phyloP scores from a whole-genome alignment of 306 rosid species.

The Trifolium subterraneum region DNA sequence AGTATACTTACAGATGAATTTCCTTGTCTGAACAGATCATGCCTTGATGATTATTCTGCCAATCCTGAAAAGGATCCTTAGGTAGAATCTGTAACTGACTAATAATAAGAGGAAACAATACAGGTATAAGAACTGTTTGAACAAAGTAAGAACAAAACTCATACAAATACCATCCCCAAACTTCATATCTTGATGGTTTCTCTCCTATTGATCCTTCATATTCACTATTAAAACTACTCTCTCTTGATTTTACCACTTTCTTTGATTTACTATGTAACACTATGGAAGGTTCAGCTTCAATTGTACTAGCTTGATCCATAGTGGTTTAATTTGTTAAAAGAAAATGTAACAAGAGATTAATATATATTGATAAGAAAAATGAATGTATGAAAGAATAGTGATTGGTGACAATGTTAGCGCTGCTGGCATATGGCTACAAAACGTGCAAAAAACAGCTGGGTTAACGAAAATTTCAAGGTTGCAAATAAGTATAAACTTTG shows the following conservation, averaged over 20 bases:
- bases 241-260: constrained; percentile 49
- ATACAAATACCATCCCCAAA: constrained; percentile 73
- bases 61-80: constrained; percentile 37
- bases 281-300: constrained; percentile 4
- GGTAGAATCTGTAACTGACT: constrained; percentile 58
- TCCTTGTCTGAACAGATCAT: constrained; percentile 54
- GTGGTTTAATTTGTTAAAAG: not conserved
- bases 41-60: constrained; percentile 40
- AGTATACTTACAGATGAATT: constrained; percentile 59
- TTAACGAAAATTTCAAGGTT: constrained; percentile 48
- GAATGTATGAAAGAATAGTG: not conserved
- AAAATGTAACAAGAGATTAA: not conserved
- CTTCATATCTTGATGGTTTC: constrained; percentile 59
- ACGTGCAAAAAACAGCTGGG: constrained; percentile 47
- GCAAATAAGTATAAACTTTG: not conserved
- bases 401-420: not conserved
- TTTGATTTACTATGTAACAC: constrained; percentile 13
- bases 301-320: constrained; percentile 29
- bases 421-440: not conserved
- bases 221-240: constrained; percentile 11
- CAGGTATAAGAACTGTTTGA: constrained; percentile 66
- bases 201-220: constrained; percentile 55
- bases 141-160: constrained; percentile 79
- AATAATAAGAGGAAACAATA: constrained; percentile 79
- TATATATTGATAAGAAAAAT: not conserved